Conservation (phyloP, 306 rosid genomes). For the Quercus bicolor region DNA sequence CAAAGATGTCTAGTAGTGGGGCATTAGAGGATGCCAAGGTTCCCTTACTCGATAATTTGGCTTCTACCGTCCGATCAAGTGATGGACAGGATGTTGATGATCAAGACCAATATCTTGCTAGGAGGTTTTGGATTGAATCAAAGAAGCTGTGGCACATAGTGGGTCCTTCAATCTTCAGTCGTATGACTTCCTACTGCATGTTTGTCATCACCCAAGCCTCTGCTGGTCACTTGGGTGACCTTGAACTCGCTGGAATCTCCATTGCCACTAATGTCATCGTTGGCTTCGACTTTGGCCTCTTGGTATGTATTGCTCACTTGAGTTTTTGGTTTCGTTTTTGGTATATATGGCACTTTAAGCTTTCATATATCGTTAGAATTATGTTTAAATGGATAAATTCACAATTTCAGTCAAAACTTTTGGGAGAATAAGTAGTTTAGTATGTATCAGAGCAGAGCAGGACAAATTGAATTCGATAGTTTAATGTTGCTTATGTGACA, state of each 20-base stretch:
- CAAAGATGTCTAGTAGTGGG: constrained; percentile 27
- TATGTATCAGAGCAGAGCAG: too few species aligned
- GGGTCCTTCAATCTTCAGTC: constrained; percentile 69
- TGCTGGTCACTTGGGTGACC: constrained; percentile 76
- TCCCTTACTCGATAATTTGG: constrained; percentile 30
- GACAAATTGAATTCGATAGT: too few species aligned
- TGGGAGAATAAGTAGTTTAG: too few species aligned
- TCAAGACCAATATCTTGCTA: neutral
- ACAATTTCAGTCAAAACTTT: too few species aligned
- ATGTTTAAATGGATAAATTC: too few species aligned
- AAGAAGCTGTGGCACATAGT: constrained; percentile 76
- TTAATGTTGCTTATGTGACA: too few species aligned
- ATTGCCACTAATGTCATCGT: constrained; percentile 55
- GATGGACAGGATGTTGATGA: constrained; percentile 23
- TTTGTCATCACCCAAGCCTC: constrained; percentile 70
- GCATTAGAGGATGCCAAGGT: constrained; percentile 28
- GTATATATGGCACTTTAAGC: too few species aligned
- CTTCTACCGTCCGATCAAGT: neutral
- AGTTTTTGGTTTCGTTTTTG: neutral
- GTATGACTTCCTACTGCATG: constrained; percentile 47
- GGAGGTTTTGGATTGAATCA: constrained; percentile 51
- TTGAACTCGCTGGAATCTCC: constrained; percentile 67
- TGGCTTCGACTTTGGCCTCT: constrained; percentile 65
- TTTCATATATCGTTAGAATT: too few species aligned
- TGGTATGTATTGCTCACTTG: constrained; percentile 31